A percentile compares a stretch with the other conserved stretches of the same genome.
phyloP scores from a whole-genome alignment of 2,329 filamentous ascomycete genomes.

The Trichocomaceae sp. region DNA sequence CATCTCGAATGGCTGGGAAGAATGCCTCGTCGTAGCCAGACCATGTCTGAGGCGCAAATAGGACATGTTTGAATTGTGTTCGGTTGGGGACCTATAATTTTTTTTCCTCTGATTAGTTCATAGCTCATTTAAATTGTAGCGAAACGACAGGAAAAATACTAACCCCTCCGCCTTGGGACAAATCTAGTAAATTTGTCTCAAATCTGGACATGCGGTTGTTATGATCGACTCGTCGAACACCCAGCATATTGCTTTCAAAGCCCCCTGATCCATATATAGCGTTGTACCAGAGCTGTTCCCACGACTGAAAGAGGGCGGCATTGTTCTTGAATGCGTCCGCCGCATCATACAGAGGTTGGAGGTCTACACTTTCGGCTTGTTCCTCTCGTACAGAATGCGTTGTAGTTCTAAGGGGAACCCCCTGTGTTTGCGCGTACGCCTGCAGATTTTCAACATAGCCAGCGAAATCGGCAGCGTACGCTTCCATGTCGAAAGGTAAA shows the following conservation, averaged over 20 bases:
- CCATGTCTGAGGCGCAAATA: slow-evolving; percentile 80
- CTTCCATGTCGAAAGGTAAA: slow-evolving; percentile 70
- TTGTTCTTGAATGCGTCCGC: slow-evolving; percentile 54
- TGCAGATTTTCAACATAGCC: slow-evolving; percentile 62
- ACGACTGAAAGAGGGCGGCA: slow-evolving; percentile 62
- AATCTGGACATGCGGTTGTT: slow-evolving; percentile 75
- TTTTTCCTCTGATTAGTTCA: slow-evolving; percentile 9
- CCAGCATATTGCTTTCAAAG: slow-evolving; percentile 66
- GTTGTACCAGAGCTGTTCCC: slow-evolving; percentile 71
- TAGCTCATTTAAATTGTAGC: neutral
- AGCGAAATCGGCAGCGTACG: slow-evolving; percentile 62
- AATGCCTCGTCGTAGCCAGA: slow-evolving; percentile 60
- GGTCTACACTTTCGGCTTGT: slow-evolving; percentile 37
- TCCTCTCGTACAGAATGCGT: slow-evolving; percentile 1
- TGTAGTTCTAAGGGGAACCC: slow-evolving; percentile 27
- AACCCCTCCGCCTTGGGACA: slow-evolving; percentile 66
- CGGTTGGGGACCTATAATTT: slow-evolving; percentile 64
- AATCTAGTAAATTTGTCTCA: slow-evolving; percentile 75
- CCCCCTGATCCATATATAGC: slow-evolving; percentile 64
- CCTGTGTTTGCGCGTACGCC: slow-evolving; percentile 55
- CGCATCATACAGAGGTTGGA: slow-evolving; percentile 58
- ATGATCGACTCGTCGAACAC: slow-evolving; percentile 62
- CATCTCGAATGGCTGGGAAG: slow-evolving; percentile 82
- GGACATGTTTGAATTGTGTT: slow-evolving; percentile 86
- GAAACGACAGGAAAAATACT: slow-evolving; percentile 35